Evolutionary conservation across 139 green algal genomes (phyloP).

Genomic region (Ulvella scutata): DNA sequence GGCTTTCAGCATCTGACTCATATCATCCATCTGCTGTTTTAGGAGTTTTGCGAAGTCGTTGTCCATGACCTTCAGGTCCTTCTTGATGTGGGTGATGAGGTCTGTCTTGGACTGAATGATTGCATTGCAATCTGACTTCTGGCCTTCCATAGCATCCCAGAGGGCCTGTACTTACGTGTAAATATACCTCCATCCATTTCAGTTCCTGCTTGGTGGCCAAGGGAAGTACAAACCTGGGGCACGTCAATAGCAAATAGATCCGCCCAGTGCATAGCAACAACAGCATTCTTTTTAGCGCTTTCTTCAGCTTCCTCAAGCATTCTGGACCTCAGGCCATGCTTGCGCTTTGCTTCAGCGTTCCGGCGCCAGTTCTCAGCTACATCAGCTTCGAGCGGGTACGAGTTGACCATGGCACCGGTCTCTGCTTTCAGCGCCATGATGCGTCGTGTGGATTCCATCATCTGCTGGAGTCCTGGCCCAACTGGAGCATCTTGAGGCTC

Average conservation of each 20-base stretch:
- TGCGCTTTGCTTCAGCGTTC: not conserved
- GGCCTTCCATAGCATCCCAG: conserved; percentile 41
- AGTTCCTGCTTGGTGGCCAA: not conserved
- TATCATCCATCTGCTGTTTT: conserved; percentile 15
- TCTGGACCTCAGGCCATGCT: conserved; percentile 44
- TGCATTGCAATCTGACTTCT: conserved; percentile 35
- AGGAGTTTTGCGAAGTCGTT: conserved; percentile 56
- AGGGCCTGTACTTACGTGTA: conserved; percentile 30
- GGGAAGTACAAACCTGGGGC: conserved; percentile 16
- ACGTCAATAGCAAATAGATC: conserved; percentile 46
- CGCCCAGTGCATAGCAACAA: conserved; percentile 49
- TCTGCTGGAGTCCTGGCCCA: conserved; percentile 35
- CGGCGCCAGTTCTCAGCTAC: conserved; percentile 35
- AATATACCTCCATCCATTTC: not conserved
- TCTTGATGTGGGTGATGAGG: conserved; percentile 44
- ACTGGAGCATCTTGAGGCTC: conserved; percentile 7
- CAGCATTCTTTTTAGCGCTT: conserved; percentile 45
- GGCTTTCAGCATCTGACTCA: conserved; percentile 10
- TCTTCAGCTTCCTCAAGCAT: conserved; percentile 58
- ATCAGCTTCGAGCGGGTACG: conserved; percentile 34
- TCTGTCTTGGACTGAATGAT: conserved; percentile 51
- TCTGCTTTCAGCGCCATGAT: conserved; percentile 36
- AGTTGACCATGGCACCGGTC: conserved; percentile 35
- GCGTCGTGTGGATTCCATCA: conserved; percentile 38
- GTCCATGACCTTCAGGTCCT: conserved; percentile 55